Conservation (phyloP, 805 yeast genomes). For the Grigorovia jiainica region DNA sequence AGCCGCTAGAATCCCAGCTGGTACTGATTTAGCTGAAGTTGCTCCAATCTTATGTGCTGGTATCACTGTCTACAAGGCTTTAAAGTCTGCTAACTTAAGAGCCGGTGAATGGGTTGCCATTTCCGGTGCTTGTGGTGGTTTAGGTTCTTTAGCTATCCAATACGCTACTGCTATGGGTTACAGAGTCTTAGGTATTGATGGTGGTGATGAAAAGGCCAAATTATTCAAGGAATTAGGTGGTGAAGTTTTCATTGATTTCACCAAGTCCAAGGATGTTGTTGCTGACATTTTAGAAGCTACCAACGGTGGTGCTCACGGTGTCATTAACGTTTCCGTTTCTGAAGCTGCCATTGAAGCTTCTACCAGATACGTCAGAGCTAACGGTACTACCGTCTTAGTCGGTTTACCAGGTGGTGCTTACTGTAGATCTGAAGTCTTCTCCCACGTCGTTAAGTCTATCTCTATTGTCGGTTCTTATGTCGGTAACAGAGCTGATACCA, state of each 20-base stretch:
- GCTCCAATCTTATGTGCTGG: slow-evolving; percentile 63
- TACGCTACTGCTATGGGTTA: slow-evolving; percentile 70
- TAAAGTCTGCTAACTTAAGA: slow-evolving; percentile 44
- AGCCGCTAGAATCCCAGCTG: slow-evolving; percentile 49
- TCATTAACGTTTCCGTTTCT: slow-evolving; percentile 52
- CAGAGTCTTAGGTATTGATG: slow-evolving; percentile 63
- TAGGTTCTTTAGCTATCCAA: slow-evolving; percentile 68
- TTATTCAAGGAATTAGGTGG: slow-evolving; percentile 51
- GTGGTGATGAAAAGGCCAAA: slow-evolving; percentile 57
- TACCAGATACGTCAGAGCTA: slow-evolving; percentile 43
- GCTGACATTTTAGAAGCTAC: slow-evolving; percentile 39
- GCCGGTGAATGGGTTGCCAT: slow-evolving; percentile 70
- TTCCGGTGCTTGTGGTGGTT: slow-evolving; percentile 78
- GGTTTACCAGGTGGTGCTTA: slow-evolving; percentile 50
- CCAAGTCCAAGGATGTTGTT: slow-evolving; percentile 40
- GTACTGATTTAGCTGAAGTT: slow-evolving; percentile 44
- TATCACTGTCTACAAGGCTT: slow-evolving; percentile 59
- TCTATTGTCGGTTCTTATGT: slow-evolving; percentile 41
- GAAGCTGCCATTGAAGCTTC: slow-evolving; percentile 42
- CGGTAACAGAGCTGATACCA: slow-evolving; percentile 42
- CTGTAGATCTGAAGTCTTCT: slow-evolving; percentile 37
- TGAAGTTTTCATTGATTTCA: slow-evolving; percentile 52
- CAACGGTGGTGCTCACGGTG: slow-evolving; percentile 63
- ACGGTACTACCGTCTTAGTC: slow-evolving; percentile 54
- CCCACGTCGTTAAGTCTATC: slow-evolving; percentile 41